These are phyloP conservation scores for Erythrobasidium yunnanense DNA, from an alignment of 768 basidiomycete species.

Conservation along the genomic window DNA sequence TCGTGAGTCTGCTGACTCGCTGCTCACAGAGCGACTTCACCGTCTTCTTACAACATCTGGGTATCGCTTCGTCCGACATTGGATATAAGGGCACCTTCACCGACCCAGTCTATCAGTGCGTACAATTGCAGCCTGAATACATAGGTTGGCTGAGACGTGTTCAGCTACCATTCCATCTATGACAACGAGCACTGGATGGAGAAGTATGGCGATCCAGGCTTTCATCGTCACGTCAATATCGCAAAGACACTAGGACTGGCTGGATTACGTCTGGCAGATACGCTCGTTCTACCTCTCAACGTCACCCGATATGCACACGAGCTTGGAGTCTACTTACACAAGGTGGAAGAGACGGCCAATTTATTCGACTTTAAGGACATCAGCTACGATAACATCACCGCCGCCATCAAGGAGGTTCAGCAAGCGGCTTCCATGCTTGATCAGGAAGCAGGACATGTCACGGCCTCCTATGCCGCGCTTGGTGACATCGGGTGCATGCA, in stretches of 20 bases:
- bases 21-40: conserved; percentile 66
- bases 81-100: conserved; percentile 39
- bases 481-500: background rate
- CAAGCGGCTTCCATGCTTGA: conserved; percentile 7
- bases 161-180: conserved; percentile 59
- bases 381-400: conserved; percentile 25
- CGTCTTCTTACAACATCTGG: conserved; percentile 72
- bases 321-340: conserved; percentile 30
- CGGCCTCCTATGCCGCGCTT: background rate
- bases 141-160: conserved; percentile 44
- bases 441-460: background rate
- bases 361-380: conserved; percentile 17
- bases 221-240: conserved; percentile 50
- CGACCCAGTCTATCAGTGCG: conserved; percentile 41
- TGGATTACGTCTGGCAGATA: conserved; percentile 29
- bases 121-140: background rate
- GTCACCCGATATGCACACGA: conserved; percentile 35
- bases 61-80: conserved; percentile 46
- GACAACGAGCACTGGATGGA: conserved; percentile 65
- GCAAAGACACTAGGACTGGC: conserved; percentile 32
- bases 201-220: conserved; percentile 63
- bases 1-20: too few species aligned
- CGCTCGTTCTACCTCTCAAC: conserved; percentile 38
- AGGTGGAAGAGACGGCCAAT: conserved; percentile 29
- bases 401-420: conserved; percentile 27